Evolutionary conservation across 2,329 filamentous ascomycete species (phyloP), one percentile per base, ranked within the genome.

Genomic region (Aureobasidium namibiae): DNA sequence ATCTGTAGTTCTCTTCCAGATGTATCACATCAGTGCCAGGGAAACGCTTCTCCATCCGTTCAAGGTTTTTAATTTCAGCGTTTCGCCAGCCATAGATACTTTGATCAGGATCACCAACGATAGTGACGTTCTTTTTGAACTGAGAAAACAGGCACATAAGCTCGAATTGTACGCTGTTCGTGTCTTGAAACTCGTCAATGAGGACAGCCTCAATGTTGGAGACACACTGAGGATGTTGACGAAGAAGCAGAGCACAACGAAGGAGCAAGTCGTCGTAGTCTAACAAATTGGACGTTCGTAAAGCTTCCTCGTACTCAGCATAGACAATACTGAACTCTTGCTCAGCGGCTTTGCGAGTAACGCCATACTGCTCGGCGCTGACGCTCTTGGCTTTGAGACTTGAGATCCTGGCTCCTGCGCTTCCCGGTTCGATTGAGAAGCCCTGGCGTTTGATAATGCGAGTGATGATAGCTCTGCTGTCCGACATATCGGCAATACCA

Each of bases 121-220:
- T 89, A 0, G 92, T 97, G 65, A 97, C 92, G n/a, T 85, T 82
- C 59, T 83, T 82, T 44, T 81, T 80, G 23, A 79, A 75, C 61
- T 90, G 84, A 1, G 92, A 90, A 67, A 99, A 86, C 0, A 96
- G 80, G 63, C 83, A 87, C 91, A 96, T 96, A 42, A 99, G 77
- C 65, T 96, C 90, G 67, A 95, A 97, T 72, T 99, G 92, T 4
- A 96, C 86, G 21, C 90, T 83, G 69, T 97, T 99, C 8, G 92
- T 97, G 73, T 99, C 92, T 73, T 99, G 92, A 63, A 96, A 99
- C 69, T 99, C 92, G 70, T 99, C 92, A 63, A 99, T 95, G 46
- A 99, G 79, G 7, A 97, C 91, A 0, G 90, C 84, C 71, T 96
- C 86, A 18, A 99, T 85, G 65, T 96, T 96, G 14, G 86, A 86